Evolutionary conservation across 208 protist species (phyloP), one percentile per base, ranked within the genome.

Genomic region (Naegleria fowleri): DNA sequence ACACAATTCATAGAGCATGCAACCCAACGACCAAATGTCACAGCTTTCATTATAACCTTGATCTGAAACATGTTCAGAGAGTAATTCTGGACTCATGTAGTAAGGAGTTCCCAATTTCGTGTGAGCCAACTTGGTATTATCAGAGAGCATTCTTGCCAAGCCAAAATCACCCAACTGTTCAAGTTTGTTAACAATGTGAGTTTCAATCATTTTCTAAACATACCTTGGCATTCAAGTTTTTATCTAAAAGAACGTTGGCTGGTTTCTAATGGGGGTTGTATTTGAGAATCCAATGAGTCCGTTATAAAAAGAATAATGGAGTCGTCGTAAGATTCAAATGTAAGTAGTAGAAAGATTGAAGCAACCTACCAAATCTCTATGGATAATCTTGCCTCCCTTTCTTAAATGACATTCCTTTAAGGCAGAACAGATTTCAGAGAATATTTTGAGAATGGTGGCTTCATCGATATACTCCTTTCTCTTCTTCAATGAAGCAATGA

Each of bases 11-110:
- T 93, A 93, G 9, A 93, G 15, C 16, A 93, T 67, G 29, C 92
- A 93, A 22, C 92, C 92, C 29, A 93, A 25, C 1, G 43, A 48
- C 92, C 92, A 93, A 29, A 93, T 92, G 29, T 93, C 92, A 33
- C 91, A 79, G 83, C 93, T 95, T 58, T 95, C 93, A 89, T 96
- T 94, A 91, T 96, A 96, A 51, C 90, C 51, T 15, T 91, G 22
- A 9, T 93, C 92, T 52, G 59, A 11, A 19, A 96, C 85, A 43
- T 86, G 83, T 51, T 96, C 94, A 40, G 94, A 91, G 22, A 88
- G 79, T 93, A 92, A 51, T 93, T 92, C 95, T 36, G 95, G 95
- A 19, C 94, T 93, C 94, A 96, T 96, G 92, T 96, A 96, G 91
- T 94, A 96, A 29, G 94, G 94, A 48, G 95, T 96, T 41, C 94